A percentile compares a stretch with the other conserved stretches of the same genome.
These are phyloP conservation scores for Claviceps fusiformis DNA, from an alignment of 2,329 filamentous ascomycete species.

Conservation along the genomic window DNA sequence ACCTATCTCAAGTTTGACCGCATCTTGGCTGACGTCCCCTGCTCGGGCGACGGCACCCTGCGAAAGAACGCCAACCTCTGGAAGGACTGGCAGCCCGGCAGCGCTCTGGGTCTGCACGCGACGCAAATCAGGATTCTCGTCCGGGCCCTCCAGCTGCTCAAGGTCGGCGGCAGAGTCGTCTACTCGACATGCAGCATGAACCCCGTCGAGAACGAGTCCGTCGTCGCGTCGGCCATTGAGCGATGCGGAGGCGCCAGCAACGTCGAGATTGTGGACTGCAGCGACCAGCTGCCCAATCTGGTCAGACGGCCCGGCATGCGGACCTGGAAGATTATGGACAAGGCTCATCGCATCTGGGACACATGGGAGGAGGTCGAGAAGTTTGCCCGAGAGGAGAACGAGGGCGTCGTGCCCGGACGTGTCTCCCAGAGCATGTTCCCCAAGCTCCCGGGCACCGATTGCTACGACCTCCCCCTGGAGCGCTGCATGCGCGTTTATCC, in stretches of 20 bases:
- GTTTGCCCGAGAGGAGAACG: conserved; percentile 44
- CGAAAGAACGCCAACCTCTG: conserved; percentile 90
- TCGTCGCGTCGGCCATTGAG: conserved; percentile 76
- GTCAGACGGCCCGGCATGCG: conserved; percentile 66
- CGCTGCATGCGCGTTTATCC: conserved; percentile 90
- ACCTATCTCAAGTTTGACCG: conserved; percentile 92
- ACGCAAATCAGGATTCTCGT: conserved; percentile 86
- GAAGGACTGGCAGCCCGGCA: conserved; percentile 87
- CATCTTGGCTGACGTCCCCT: conserved; percentile 91
- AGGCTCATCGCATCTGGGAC: conserved; percentile 63
- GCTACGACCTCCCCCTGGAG: conserved; percentile 62
- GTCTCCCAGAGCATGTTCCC: conserved; percentile 79
- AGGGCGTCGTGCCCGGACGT: conserved; percentile 45
- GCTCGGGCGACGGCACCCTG: conserved; percentile 85
- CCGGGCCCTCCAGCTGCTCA: conserved; percentile 87
- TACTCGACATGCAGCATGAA: conserved; percentile 99
- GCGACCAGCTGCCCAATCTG: conserved; percentile 59
- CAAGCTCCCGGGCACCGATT: conserved; percentile 35
- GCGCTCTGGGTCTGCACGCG: conserved; percentile 71
- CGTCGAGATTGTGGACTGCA: conserved; percentile 75
- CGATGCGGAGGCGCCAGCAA: conserved; percentile 73
- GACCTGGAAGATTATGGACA: conserved; percentile 86
- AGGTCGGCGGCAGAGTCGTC: conserved; percentile 84
- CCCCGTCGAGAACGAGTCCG: conserved; percentile 91
- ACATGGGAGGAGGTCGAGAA: conserved; percentile 72